Base-by-base conservation (phyloP, 2,329 filamentous ascomycete species). In the Purpureocillium takamizusanense region DNA sequence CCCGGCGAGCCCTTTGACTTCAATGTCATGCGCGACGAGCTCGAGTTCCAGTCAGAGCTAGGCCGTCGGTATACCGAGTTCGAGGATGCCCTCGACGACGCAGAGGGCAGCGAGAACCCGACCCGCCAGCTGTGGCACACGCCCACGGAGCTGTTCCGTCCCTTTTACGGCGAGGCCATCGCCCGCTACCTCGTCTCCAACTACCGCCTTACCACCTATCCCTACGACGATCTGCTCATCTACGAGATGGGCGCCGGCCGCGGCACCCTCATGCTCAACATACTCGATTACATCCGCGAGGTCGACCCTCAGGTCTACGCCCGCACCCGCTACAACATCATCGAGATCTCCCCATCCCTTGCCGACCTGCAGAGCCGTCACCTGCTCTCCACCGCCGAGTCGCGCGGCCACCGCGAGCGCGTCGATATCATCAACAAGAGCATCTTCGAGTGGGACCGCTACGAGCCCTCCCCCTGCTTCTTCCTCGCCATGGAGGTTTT, bases 221-320 rank as follows among this genome's bases (percentile, higher is more conserved):
- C 92, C 3, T 95, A 97, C 68, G 82, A 95, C 62, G 92, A 98
- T 62, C 76, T 98, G 37, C 86, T 94, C 52, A 94, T 98, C 60
- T 98, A 95, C 73, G 92, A 98, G 61, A 94, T 98, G 84, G 92
- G 92, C 37, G 92, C 92, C 30, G 92, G 92, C 51, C 90, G 95
- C 53, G 92, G 92, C 45, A 98, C 94, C 0, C 76, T 98, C 56
- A 98, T 98, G 92, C 74, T 92, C 56, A 98, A 98, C 61, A 89
- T 98, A 41, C 74, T 98, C 44, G 90, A 98, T 69, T 95, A 94
- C 61, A 94, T 98, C 59, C 85, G 89, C 45, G 82, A 86, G 47
- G 74, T 81, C 33, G 86, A 97, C 52, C 87, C 89, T 0, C 84
- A 89, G 47, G 90, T 98, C 25, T 98, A 98, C 63, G 83, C 85